A percentile compares a stretch with the other conserved stretches of the same genome.
Conservation (phyloP, 2,329 filamentous ascomycete genomes). For the Emmonsia crescens region DNA sequence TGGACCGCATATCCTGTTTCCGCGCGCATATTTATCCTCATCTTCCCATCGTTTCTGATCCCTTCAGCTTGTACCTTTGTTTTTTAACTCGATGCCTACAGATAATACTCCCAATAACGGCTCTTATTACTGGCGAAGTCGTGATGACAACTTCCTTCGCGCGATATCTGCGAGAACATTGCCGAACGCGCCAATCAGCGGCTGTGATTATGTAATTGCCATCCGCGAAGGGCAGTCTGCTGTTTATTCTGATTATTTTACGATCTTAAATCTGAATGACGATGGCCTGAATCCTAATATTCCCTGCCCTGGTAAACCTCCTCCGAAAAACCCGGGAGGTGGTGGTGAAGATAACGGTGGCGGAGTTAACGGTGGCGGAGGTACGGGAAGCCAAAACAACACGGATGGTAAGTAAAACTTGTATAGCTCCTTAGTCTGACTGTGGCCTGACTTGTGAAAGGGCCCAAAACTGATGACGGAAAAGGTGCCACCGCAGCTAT, state of each 20-base stretch:
- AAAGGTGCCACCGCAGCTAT: constrained; percentile 3
- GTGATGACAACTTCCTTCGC: constrained; percentile 10
- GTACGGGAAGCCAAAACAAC: background rate
- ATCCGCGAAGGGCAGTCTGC: constrained; percentile 3
- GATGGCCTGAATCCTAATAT: constrained; percentile 6
- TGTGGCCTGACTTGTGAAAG: background rate
- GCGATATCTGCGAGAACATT: background rate
- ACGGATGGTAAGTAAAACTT: background rate
- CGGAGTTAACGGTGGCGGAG: too few species aligned
- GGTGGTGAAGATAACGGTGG: too few species aligned
- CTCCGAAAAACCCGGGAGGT: background rate
- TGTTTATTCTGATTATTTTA: constrained; percentile 9
- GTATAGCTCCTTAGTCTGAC: too few species aligned
- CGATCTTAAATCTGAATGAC: constrained; percentile 10
- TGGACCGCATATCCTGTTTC: background rate
- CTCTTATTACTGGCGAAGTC: constrained; percentile 10
- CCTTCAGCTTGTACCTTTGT: background rate
- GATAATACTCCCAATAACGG: constrained; percentile 10
- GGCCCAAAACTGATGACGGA: background rate
- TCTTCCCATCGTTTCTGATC: background rate
- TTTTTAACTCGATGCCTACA: constrained; percentile 2
- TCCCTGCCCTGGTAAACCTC: background rate
- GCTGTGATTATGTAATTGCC: constrained; percentile 10
- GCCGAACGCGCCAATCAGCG: constrained; percentile 8
- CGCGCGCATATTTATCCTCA: background rate